Evolutionary conservation across 2,329 filamentous ascomycete genomes (phyloP).

Genomic region (Colletotrichum cordylinicola): DNA sequence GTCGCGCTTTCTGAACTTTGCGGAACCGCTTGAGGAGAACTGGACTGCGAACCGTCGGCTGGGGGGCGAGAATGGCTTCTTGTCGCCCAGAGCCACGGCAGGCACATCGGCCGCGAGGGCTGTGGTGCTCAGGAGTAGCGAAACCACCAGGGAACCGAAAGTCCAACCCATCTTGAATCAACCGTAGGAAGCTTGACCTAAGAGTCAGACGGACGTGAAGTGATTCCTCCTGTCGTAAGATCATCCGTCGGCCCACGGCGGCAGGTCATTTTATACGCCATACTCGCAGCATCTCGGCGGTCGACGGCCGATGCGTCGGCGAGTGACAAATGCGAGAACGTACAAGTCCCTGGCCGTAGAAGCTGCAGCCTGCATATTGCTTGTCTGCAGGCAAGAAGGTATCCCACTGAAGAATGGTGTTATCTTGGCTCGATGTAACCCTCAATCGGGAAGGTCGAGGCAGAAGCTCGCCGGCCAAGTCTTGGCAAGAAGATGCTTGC

Average conservation of each 20-base stretch:
- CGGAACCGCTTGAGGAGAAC: not conserved
- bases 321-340: no score
- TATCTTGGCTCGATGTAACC: not conserved
- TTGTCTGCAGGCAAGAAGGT: not conserved
- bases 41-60: not conserved
- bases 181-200: not conserved
- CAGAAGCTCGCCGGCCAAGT: not conserved
- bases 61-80: not conserved
- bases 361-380: not conserved
- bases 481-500: not conserved
- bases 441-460: not conserved
- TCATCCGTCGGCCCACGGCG: not conserved
- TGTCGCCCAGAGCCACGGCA: not conserved
- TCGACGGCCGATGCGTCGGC: not conserved
- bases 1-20: not conserved
- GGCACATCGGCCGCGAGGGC: not conserved
- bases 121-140: not conserved
- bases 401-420: not conserved
- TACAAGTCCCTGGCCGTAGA: not conserved
- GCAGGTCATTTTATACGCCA: not conserved
- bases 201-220: not conserved
- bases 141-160: not conserved
- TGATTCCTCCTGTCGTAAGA: accelerated
- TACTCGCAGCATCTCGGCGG: not conserved
- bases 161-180: not conserved